phyloP scores from a whole-genome alignment of 352 stramenopile species.

The Phytophthora crassamura region DNA sequence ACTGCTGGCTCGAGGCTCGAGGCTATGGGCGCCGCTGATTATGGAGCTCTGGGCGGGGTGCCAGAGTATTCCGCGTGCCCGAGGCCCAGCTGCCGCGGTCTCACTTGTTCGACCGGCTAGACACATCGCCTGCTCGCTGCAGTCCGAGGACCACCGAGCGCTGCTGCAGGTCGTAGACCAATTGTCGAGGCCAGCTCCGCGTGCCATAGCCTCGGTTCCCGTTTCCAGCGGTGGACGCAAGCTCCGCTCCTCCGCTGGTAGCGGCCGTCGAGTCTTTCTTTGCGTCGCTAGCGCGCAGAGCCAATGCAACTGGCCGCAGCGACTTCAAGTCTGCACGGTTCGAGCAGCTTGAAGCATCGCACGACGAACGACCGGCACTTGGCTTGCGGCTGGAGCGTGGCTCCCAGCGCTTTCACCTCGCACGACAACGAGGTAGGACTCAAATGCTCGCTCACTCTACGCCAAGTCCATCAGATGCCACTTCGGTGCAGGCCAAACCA shows the following conservation, averaged over 20 bases:
- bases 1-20: too few relatives aligned
- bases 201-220: too few relatives aligned
- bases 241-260: too few relatives aligned
- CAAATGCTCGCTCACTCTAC: background rate
- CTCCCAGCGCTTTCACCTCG: background rate
- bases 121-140: constrained; percentile 9
- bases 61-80: constrained; percentile 25
- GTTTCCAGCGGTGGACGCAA: too few relatives aligned
- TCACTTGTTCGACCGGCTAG: constrained; percentile 4
- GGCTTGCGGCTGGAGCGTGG: constrained; percentile 2
- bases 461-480: too few relatives aligned
- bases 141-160: background rate
- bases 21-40: constrained; percentile 21
- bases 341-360: constrained; percentile 4
- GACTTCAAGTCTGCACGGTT: constrained; percentile 18
- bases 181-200: constrained; percentile 2
- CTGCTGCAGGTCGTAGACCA: constrained; percentile 2
- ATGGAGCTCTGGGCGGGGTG: constrained; percentile 5
- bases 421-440: constrained; percentile 3
- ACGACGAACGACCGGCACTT: constrained; percentile 10
- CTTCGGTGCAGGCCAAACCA: too few relatives aligned
- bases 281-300: constrained; percentile 12
- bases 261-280: constrained; percentile 18
- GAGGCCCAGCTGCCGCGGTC: constrained; percentile 15
- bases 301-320: constrained; percentile 22